phyloP scores from a whole-genome alignment of 2,329 filamentous ascomycete genomes.

The Verticillium zaregamsianum region DNA sequence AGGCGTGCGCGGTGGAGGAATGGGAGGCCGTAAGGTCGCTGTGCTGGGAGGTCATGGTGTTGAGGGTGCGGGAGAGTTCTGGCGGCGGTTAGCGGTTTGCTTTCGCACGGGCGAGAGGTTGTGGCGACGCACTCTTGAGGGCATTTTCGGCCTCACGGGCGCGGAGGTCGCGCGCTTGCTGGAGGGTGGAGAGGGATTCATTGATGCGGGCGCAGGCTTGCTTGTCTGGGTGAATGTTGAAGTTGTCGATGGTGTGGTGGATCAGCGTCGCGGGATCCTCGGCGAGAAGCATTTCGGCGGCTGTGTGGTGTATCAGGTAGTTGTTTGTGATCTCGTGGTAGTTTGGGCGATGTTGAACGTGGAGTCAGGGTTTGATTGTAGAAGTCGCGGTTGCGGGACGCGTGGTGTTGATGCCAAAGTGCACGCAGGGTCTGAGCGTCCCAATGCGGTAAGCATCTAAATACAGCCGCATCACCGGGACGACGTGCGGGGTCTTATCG shows the following conservation, averaged over 20 bases:
- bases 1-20: conserved; percentile 75
- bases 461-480: conserved; percentile 21
- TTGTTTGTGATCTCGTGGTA: background rate
- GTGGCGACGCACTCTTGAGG: conserved; percentile 48
- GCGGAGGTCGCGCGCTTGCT: conserved; percentile 76
- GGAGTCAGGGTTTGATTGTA: background rate
- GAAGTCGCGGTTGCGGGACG: background rate
- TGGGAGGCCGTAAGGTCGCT: conserved; percentile 70
- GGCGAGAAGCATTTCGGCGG: conserved; percentile 78
- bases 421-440: background rate
- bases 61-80: conserved; percentile 70
- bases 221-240: conserved; percentile 90
- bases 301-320: background rate
- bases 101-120: conserved; percentile 14
- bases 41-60: conserved; percentile 71
- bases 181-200: conserved; percentile 78
- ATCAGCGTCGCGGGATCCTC: conserved; percentile 90
- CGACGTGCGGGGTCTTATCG: conserved; percentile 16
- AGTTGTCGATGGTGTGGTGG: conserved; percentile 86
- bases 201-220: conserved; percentile 76
- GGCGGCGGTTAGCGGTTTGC: background rate
- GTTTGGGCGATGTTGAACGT: background rate
- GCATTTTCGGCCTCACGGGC: conserved; percentile 65
- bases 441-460: conserved; percentile 6
- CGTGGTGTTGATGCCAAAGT: background rate